phyloP scores from a whole-genome alignment of 1,284 basidiomycete genomes.

The Sutorius eximius region DNA sequence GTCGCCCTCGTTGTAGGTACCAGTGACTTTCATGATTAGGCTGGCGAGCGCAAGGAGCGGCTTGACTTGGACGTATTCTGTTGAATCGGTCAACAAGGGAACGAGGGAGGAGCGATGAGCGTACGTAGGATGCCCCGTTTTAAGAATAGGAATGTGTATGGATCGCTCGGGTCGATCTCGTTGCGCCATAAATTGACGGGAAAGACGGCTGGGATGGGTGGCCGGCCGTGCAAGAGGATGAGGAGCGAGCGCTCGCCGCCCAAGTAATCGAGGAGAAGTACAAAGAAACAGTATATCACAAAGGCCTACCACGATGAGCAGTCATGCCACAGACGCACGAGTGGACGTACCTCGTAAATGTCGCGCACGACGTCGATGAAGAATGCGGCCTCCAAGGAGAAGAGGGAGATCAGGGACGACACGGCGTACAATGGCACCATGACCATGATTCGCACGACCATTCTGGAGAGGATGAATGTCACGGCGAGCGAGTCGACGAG shows the following conservation, averaged over 20 bases:
- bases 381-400: slow-evolving; percentile 93
- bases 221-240: slow-evolving; percentile 87
- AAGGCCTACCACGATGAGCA: slow-evolving; percentile 65
- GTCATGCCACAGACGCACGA: neutral
- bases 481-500: neutral
- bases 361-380: slow-evolving; percentile 95
- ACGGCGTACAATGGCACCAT: slow-evolving; percentile 97
- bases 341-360: slow-evolving; percentile 82
- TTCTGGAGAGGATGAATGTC: slow-evolving; percentile 47
- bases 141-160: slow-evolving; percentile 90
- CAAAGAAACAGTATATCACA: slow-evolving; percentile 93
- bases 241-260: slow-evolving; percentile 93
- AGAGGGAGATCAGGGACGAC: slow-evolving; percentile 89
- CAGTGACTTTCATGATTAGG: slow-evolving; percentile 81
- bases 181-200: slow-evolving; percentile 77
- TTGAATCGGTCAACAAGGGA: slow-evolving; percentile 7
- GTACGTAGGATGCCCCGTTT: slow-evolving; percentile 93
- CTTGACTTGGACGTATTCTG: slow-evolving; percentile 98
- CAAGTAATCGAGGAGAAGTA: slow-evolving; percentile 80
- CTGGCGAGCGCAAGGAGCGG: slow-evolving; percentile 86
- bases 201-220: slow-evolving; percentile 84
- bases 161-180: slow-evolving; percentile 89
- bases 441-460: slow-evolving; percentile 94
- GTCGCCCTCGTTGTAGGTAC: slow-evolving; percentile 90
- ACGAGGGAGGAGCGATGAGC: slow-evolving; percentile 33